Conservation (phyloP, 1,139 yeast genomes). For the Blastobotrys indianensis region DNA sequence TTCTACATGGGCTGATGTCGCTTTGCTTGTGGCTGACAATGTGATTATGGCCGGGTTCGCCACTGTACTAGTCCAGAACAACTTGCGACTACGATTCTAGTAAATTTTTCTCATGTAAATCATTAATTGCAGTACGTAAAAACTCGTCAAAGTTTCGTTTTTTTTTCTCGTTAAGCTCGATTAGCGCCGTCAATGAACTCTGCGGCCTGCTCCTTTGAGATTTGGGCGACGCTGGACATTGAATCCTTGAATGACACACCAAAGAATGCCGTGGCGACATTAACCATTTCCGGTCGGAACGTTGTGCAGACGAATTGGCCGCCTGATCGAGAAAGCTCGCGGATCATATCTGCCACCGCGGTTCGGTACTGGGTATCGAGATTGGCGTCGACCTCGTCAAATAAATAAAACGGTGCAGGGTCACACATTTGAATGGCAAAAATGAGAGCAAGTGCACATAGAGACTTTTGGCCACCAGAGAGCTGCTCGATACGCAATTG, state of each 20-base stretch:
- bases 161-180: neutral
- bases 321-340: slow-evolving; percentile 47
- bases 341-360: slow-evolving; percentile 75
- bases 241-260: slow-evolving; percentile 84
- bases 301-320: slow-evolving; percentile 91
- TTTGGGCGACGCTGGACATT: slow-evolving; percentile 71
- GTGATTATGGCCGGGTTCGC: slow-evolving; percentile 23
- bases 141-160: neutral
- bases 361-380: slow-evolving; percentile 88
- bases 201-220: slow-evolving; percentile 67
- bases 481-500: slow-evolving; percentile 86
- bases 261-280: slow-evolving; percentile 78
- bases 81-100: slow-evolving; percentile 16
- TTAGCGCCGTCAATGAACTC: slow-evolving; percentile 58
- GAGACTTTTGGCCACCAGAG: slow-evolving; percentile 93
- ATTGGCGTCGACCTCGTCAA: slow-evolving; percentile 96
- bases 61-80: slow-evolving; percentile 19
- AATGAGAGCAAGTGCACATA: slow-evolving; percentile 89
- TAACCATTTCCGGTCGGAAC: slow-evolving; percentile 87
- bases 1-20: slow-evolving; percentile 20
- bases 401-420: slow-evolving; percentile 93
- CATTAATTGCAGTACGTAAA: neutral
- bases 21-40: slow-evolving; percentile 17
- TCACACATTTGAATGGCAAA: slow-evolving; percentile 92
- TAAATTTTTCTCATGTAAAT: neutral